Conservation (phyloP, 2,329 filamentous ascomycete genomes). For the Sphaerulina populicola region DNA sequence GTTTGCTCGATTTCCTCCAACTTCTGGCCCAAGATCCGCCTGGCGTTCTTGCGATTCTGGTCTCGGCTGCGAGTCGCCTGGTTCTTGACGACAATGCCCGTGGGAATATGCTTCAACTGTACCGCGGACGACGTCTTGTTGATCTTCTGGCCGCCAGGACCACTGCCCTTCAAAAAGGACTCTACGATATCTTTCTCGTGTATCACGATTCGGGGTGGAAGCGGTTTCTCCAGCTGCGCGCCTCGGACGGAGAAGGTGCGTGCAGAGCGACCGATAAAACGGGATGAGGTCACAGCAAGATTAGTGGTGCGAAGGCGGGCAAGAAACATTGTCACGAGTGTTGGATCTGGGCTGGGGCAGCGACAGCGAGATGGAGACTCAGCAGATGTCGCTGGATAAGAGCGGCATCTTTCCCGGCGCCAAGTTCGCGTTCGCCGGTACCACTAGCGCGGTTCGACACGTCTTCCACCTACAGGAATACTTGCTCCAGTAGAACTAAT, state of each 20-base stretch:
- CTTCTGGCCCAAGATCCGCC: constrained; percentile 64
- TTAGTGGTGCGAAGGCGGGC: too few species aligned
- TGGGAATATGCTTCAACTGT: constrained; percentile 81
- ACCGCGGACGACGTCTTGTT: constrained; percentile 97
- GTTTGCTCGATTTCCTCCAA: constrained; percentile 66
- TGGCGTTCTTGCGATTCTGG: constrained; percentile 80
- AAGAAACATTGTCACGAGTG: too few species aligned
- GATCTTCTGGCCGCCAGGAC: constrained; percentile 94
- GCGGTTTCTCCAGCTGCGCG: constrained; percentile 43
- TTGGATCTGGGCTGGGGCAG: too few species aligned
- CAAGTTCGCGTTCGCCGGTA: too few species aligned
- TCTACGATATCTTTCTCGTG: constrained; percentile 74
- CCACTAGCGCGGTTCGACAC: too few species aligned
- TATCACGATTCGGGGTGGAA: constrained; percentile 69
- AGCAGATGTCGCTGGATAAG: too few species aligned
- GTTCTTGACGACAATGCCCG: constrained; percentile 86
- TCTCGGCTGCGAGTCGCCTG: constrained; percentile 80
- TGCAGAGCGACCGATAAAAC: neutral
- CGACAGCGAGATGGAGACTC: too few species aligned
- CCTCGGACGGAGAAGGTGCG: constrained; percentile 20
- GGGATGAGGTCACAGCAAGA: too few species aligned
- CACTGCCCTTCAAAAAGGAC: constrained; percentile 79
- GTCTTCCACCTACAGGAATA: too few species aligned
- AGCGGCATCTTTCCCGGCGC: too few species aligned
- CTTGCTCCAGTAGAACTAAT: too few species aligned